A percentile compares a stretch with the other conserved stretches of the same genome.
Conservation (phyloP, 1,284 basidiomycete genomes). For the Leccinum subspadiceum region DNA sequence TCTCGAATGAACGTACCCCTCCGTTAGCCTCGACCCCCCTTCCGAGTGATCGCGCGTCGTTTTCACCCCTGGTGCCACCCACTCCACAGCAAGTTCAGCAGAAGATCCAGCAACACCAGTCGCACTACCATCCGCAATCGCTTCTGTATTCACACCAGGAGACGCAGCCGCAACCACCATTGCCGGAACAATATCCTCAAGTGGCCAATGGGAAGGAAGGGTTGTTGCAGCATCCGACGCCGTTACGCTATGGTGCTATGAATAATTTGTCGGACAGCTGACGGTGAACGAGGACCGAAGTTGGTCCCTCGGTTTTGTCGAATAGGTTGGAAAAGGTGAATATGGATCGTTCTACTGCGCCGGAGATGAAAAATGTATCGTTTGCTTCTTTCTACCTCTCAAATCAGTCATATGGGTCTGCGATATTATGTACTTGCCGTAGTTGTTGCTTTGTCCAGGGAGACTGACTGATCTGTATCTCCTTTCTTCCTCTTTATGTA, state of each 20-base stretch:
- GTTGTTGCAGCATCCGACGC: slow-evolving; percentile 10
- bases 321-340: not conserved
- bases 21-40: slow-evolving; percentile 17
- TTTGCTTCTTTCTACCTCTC: not conserved
- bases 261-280: not conserved
- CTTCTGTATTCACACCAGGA: not conserved
- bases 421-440: not conserved
- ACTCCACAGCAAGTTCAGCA: slow-evolving; percentile 25
- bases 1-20: slow-evolving; percentile 21
- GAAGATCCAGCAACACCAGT: slow-evolving; percentile 22
- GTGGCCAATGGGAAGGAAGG: not conserved
- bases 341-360: not conserved
- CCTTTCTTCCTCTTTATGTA: not conserved
- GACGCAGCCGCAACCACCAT: not conserved
- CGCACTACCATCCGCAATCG: slow-evolving; percentile 11
- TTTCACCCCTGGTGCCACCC: slow-evolving; percentile 12
- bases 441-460: not conserved
- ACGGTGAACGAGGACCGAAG: not conserved
- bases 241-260: slow-evolving; percentile 22
- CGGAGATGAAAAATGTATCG: not conserved
- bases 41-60: slow-evolving; percentile 8
- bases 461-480: not conserved
- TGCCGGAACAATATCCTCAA: not conserved
- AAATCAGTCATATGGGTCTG: not conserved
- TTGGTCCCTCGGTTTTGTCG: not conserved